Percentiles rank a stretch among this genome's conserved stretches.
These are phyloP conservation scores for Irpex sp. DNA, from an alignment of 1,284 basidiomycete genomes.

Conservation along the genomic window DNA sequence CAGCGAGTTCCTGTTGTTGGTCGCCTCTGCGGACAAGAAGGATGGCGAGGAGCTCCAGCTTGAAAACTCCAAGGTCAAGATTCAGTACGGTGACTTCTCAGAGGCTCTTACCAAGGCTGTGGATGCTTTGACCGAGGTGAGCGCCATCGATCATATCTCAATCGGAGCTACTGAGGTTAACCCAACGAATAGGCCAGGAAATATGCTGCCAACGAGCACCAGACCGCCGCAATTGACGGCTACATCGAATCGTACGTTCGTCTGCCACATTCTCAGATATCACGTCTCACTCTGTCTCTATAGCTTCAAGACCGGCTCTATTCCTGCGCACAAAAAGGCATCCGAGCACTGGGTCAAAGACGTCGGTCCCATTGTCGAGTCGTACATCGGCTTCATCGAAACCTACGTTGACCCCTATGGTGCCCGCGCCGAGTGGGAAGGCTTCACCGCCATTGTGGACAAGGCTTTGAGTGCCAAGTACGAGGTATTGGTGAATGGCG, in stretches of 20 bases:
- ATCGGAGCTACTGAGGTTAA: neutral
- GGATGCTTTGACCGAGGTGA: slow-evolving; percentile 58
- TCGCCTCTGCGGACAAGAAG: slow-evolving; percentile 60
- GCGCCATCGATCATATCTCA: neutral
- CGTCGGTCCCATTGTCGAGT: slow-evolving; percentile 83
- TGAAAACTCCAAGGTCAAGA: slow-evolving; percentile 46
- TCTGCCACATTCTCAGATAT: neutral
- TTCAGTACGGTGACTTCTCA: slow-evolving; percentile 73
- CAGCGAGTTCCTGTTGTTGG: slow-evolving; percentile 60
- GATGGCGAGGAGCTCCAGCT: slow-evolving; percentile 44
- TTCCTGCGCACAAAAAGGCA: slow-evolving; percentile 73
- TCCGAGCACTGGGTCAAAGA: slow-evolving; percentile 84
- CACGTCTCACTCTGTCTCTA: neutral
- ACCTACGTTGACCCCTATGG: slow-evolving; percentile 86
- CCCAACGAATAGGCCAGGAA: slow-evolving; percentile 53
- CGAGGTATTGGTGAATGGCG: slow-evolving; percentile 68
- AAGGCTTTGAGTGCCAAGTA: slow-evolving; percentile 81
- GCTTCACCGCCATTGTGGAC: slow-evolving; percentile 86
- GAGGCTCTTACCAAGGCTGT: slow-evolving; percentile 50
- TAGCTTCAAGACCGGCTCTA: slow-evolving; percentile 75
- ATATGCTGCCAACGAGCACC: slow-evolving; percentile 69
- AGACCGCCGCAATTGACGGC: slow-evolving; percentile 68
- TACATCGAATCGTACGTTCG: slow-evolving; percentile 71
- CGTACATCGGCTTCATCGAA: slow-evolving; percentile 67
- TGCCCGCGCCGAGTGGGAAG: slow-evolving; percentile 85